These are phyloP conservation scores for Hibiscus mutabilis DNA, from an alignment of 345 rosid species.

Conservation along the genomic window DNA sequence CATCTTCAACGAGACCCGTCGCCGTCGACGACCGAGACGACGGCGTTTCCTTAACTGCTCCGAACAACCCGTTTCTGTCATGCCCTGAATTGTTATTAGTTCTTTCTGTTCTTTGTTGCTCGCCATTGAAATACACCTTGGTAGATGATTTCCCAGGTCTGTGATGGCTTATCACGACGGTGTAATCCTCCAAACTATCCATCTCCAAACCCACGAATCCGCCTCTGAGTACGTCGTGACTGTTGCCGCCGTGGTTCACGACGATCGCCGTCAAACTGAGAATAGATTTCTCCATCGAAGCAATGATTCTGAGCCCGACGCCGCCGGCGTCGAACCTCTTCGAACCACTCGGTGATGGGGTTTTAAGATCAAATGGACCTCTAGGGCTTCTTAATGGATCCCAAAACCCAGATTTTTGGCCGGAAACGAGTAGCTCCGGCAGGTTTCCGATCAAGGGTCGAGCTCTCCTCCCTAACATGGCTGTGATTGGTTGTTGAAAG, in stretches of 20 bases:
- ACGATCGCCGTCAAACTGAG: constrained; percentile 24
- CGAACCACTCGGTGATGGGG: constrained; percentile 25
- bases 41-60: constrained; percentile 16
- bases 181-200: constrained; percentile 36
- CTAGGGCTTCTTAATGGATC: background rate
- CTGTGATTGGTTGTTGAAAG: background rate
- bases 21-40: background rate
- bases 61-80: constrained; percentile 2
- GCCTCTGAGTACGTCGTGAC: background rate
- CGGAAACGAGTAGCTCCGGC: background rate
- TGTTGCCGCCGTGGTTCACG: constrained; percentile 16
- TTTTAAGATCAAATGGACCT: background rate
- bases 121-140: constrained; percentile 45
- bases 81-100: background rate
- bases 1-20: constrained; percentile 16
- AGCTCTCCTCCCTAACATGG: background rate
- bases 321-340: constrained; percentile 49
- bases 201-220: constrained; percentile 26
- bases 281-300: constrained; percentile 49
- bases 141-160: constrained; percentile 43
- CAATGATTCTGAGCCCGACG: constrained; percentile 77
- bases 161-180: constrained; percentile 46
- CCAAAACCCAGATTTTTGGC: background rate
- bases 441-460: background rate
- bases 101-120: too few relatives aligned